Evolutionary conservation across 129 eudicot species (phyloP), one percentile per base, ranked within the genome.

Genomic region (Logfia minima): DNA sequence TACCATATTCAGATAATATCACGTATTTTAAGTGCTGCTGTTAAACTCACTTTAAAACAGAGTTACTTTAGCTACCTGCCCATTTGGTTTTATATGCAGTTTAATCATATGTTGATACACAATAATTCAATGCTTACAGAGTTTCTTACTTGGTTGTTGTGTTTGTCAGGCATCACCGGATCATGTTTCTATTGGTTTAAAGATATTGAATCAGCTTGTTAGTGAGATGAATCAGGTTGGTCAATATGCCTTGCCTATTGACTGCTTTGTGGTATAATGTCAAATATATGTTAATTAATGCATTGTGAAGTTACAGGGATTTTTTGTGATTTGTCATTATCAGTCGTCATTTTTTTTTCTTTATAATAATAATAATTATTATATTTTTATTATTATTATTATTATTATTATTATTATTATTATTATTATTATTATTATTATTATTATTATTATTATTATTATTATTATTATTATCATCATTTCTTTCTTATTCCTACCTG

Each of bases 161-260:
- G 65, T 71, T 68, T 78, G 17, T 73, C 88, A 90, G 97, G 91
- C 93, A 80, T 87, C 97, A 76, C 82, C 96, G 9, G 91, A 84
- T 69, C 98, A 93, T 81, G 89, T 86, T 79, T 86, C 96, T 53
- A 93, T 93, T 81, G 98, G 97, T 74, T 87, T 93, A 59, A 93
- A 91, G 96, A 91, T 93, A 79, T 82, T 93, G 68, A 91, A 93
- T 84, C 97, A 93, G 90, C 98, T 93, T 79, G 97, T 93, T 62
- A 76, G 86, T 59, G 98, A 93, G 84, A 93, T 93, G 98, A 93
- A 89, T 89, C 98, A 93, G 98, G 98, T 93, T 83, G 48, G 88
- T 82, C 56, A 55, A 43, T 51, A 32, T 70, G 75, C 70, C 56
- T 22, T 69, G 2, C 39, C 6, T 23, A 37, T 60, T 69, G 60